Percentiles rank a stretch among this genome's conserved stretches.
These are phyloP conservation scores for Sclerospora graminicola DNA, from an alignment of 352 stramenopile species.

Conservation along the genomic window DNA sequence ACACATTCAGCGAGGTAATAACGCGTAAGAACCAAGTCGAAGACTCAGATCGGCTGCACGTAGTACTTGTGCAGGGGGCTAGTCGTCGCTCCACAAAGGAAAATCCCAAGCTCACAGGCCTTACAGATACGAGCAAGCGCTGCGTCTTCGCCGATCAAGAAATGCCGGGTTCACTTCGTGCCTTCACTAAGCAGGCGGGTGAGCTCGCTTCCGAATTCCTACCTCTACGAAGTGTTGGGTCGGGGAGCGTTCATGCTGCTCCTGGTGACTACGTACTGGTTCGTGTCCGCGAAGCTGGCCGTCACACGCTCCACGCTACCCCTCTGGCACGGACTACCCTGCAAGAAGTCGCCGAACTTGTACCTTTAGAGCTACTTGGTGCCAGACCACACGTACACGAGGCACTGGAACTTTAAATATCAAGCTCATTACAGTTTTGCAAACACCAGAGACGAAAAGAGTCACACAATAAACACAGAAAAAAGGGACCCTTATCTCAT, in stretches of 20 bases:
- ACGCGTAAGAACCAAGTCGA: constrained; percentile 86
- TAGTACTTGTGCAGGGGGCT: constrained; percentile 94
- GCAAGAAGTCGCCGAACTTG: constrained; percentile 40
- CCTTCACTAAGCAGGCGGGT: constrained; percentile 31
- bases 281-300: constrained; percentile 63
- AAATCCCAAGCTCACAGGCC: constrained; percentile 67
- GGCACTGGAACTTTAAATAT: constrained; percentile 26
- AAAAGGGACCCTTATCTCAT: not conserved
- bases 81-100: constrained; percentile 74
- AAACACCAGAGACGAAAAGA: no score
- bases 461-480: constrained; percentile 5
- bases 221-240: constrained; percentile 26
- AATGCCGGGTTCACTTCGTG: constrained; percentile 38
- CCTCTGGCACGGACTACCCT: constrained; percentile 68
- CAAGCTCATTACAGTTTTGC: constrained; percentile 14
- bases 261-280: constrained; percentile 82
- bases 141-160: constrained; percentile 66
- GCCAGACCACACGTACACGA: constrained; percentile 31
- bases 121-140: constrained; percentile 85
- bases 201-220: constrained; percentile 31
- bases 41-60: constrained; percentile 87
- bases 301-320: constrained; percentile 76
- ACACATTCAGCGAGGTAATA: constrained; percentile 87
- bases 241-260: constrained; percentile 31
- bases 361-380: constrained; percentile 50